Evolutionary conservation across 352 stramenopile species (phyloP), one percentile per base, ranked within the genome.

Genomic region (Phytophthora aleatoria): DNA sequence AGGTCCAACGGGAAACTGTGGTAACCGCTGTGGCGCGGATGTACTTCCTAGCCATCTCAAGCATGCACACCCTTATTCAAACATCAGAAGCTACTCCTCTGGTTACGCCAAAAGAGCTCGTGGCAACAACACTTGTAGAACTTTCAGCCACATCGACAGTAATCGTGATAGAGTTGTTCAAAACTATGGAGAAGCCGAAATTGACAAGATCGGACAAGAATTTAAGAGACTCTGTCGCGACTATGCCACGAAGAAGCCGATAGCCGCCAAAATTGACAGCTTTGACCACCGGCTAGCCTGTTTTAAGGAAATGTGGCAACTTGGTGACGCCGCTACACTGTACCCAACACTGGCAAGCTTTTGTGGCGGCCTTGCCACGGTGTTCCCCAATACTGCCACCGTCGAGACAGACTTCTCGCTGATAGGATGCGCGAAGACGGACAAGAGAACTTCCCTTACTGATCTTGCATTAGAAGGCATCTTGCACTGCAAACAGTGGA

Each of bases 381-480:
- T 43, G 3, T 43, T 43, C 12, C 38, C 13, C 2, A 43, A 43
- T 11, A 43, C 38, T 8, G 38, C 38, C 38, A 24, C 38, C 9
- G 38, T 43, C 13, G 20, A 20, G 20, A 1, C 20, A 3, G 33
- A 38, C 10, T 38, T 10, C 8, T 64, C 2, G 67, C 35, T 28
- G 47, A 52, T 39, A 69, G 68, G 68, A 77, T 70, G 50, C 60
- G 12, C 73, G n/a, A 61, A 51, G 3, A 70, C 69, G 31, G 70
- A 73, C 45, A 73, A 75, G 0, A 71, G 16, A 16, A 73, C 72
- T 5, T 75, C 57, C 0, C 4, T 56, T 50, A 3, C 65, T 60
- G 1, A 61, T 54, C 33, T 20, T 20, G 20, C 20, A 12, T 9
- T 38, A 9, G 33, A 38, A 3, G 33, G 33, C 3, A 11, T 63